These are phyloP conservation scores for Heliamphora exappendiculata DNA, from an alignment of 148 eudicot genomes.

Conservation along the genomic window DNA sequence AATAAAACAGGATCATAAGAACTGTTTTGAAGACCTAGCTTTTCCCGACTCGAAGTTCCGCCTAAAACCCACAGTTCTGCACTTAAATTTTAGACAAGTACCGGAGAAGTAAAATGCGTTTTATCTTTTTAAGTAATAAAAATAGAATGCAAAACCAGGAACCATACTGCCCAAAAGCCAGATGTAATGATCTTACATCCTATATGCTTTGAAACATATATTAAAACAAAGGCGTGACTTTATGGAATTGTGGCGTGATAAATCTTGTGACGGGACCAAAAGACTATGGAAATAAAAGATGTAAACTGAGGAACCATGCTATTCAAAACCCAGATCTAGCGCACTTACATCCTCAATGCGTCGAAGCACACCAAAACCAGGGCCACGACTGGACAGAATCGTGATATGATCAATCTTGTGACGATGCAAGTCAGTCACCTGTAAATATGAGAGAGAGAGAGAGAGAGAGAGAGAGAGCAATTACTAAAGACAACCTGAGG, in stretches of 20 bases:
- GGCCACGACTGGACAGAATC: slow-evolving; percentile 70
- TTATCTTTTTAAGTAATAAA: neutral
- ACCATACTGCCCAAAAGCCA: neutral
- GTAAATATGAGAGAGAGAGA: slow-evolving; percentile 10
- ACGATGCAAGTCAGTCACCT: slow-evolving; percentile 89
- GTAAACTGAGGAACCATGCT: neutral
- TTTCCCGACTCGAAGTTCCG: neutral
- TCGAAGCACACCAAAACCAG: slow-evolving; percentile 59
- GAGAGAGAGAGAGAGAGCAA: neutral
- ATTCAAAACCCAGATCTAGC: neutral
- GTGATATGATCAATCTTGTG: slow-evolving; percentile 90
- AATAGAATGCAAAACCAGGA: neutral
- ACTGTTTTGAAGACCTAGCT: neutral
- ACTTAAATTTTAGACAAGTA: neutral
- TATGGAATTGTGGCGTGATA: slow-evolving; percentile 82
- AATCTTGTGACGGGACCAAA: slow-evolving; percentile 74
- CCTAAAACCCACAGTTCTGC: neutral
- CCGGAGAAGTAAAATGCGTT: neutral
- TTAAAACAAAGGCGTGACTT: slow-evolving; percentile 44
- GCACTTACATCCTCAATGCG: slow-evolving; percentile 88
- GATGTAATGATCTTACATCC: slow-evolving; percentile 43
- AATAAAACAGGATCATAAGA: neutral
- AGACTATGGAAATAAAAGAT: neutral
- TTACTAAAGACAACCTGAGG: neutral
- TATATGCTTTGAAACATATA: slow-evolving; percentile 66